These are phyloP conservation scores for Globisporangium mamillatum DNA, from an alignment of 352 stramenopile species.

Conservation along the genomic window DNA sequence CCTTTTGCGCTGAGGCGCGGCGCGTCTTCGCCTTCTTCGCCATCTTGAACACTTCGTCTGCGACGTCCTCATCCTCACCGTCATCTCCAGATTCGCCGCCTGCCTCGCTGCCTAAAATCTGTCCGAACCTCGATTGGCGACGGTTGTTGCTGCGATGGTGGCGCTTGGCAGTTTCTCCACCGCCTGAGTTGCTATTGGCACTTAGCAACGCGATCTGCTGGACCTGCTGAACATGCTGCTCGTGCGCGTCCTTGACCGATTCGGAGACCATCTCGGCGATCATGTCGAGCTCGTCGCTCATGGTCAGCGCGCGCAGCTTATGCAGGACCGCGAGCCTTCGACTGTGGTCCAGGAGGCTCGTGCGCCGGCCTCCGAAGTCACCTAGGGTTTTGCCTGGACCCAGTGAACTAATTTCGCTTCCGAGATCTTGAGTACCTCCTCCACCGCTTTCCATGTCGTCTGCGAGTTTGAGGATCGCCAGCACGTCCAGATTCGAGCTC, in stretches of 20 bases:
- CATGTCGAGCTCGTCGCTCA: conserved; percentile 20
- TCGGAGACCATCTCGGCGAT: conserved; percentile 21
- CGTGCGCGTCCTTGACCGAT: conserved; percentile 24
- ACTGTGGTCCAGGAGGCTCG: conserved; percentile 14
- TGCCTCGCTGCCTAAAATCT: conserved; percentile 6
- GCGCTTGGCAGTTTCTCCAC: not conserved
- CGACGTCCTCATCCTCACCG: conserved; percentile 17
- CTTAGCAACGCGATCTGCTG: conserved; percentile 14
- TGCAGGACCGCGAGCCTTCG: conserved; percentile 20
- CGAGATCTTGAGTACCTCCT: conserved; percentile 10
- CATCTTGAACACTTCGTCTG: conserved; percentile 34
- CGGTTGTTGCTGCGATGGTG: not conserved
- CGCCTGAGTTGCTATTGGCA: not conserved
- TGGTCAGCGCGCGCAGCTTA: conserved; percentile 17
- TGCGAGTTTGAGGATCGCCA: conserved; percentile 54
- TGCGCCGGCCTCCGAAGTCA: not conserved
- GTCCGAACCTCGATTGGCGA: not conserved
- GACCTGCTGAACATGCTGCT: conserved; percentile 25
- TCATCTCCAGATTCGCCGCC: conserved; percentile 14
- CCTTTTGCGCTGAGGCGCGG: conserved; percentile 28
- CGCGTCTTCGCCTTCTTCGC: conserved; percentile 46
- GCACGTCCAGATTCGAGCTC: conserved; percentile 30
- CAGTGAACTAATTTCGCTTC: not conserved
- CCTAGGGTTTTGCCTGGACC: not conserved
- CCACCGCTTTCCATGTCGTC: conserved; percentile 41